Evolutionary conservation across 768 basidiomycete species (phyloP).

Genomic region (Lactarius sp.): DNA sequence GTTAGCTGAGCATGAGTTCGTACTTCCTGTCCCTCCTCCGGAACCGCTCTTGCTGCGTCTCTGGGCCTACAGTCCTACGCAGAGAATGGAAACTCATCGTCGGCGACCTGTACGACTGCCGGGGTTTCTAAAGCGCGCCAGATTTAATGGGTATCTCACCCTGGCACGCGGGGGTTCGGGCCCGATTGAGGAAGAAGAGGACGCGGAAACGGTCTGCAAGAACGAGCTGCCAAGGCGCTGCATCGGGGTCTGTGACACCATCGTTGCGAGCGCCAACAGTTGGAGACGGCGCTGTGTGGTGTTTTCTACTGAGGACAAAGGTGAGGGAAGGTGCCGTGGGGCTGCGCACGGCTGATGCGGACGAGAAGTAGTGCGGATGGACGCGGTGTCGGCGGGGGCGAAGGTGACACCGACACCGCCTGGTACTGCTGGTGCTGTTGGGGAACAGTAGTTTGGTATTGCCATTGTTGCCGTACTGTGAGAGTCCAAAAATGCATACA

Average conservation of each 20-base stretch:
- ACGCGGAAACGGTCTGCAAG: slow-evolving; percentile 83
- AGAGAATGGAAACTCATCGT: slow-evolving; percentile 46
- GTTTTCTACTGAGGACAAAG: slow-evolving; percentile 45
- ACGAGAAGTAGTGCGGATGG: slow-evolving; percentile 39
- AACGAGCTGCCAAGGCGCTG: slow-evolving; percentile 70
- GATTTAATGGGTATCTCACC: slow-evolving; percentile 71
- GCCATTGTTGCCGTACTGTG: slow-evolving; percentile 57
- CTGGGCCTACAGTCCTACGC: neutral
- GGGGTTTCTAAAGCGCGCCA: slow-evolving; percentile 75
- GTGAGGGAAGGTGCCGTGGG: slow-evolving; percentile 27
- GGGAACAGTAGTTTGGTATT: slow-evolving; percentile 49
- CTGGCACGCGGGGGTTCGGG: neutral
- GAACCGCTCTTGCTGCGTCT: neutral
- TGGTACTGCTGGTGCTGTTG: slow-evolving; percentile 32
- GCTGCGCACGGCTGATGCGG: slow-evolving; percentile 17
- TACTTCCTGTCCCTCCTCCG: neutral
- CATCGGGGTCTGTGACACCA: slow-evolving; percentile 74
- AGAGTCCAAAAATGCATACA: slow-evolving; percentile 91
- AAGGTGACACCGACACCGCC: slow-evolving; percentile 14
- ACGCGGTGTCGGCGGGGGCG: slow-evolving; percentile 29
- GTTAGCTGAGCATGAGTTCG: neutral
- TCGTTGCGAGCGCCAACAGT: slow-evolving; percentile 48
- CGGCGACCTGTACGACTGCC: slow-evolving; percentile 74
- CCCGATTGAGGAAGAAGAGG: slow-evolving; percentile 22
- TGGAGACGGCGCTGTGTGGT: slow-evolving; percentile 33